A percentile compares a stretch with the other conserved stretches of the same genome.
Conservation (phyloP, 805 yeast species). For the Kuraishia capsulata region DNA sequence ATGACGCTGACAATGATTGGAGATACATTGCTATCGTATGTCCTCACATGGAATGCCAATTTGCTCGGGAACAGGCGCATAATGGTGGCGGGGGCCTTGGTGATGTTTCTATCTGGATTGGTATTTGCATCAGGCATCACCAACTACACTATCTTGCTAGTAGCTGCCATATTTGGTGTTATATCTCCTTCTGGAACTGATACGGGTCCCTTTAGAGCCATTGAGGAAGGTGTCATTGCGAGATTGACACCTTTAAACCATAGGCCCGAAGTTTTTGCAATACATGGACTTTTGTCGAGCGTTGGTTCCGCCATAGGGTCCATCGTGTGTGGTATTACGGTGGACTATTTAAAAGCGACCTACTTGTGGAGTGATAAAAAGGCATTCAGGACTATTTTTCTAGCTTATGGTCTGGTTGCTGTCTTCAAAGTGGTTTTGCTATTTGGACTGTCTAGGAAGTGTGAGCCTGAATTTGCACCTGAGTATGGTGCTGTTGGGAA, state of each 20-base stretch:
- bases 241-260: conserved; percentile 59
- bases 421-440: conserved; percentile 39
- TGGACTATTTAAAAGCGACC: conserved; percentile 31
- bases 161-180: conserved; percentile 77
- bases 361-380: conserved; percentile 24
- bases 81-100: conserved; percentile 49
- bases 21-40: conserved; percentile 62
- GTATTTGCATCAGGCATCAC: conserved; percentile 46
- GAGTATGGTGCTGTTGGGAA: conserved; percentile 3
- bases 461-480: conserved; percentile 32
- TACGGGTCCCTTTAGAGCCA: conserved; percentile 82
- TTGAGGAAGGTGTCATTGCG: conserved; percentile 78
- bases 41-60: conserved; percentile 74
- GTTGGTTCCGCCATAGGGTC: conserved; percentile 73
- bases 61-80: conserved; percentile 57
- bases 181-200: conserved; percentile 87
- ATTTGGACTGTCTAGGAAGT: conserved; percentile 38
- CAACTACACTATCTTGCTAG: conserved; percentile 43
- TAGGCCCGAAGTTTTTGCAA: conserved; percentile 68
- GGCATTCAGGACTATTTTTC: conserved; percentile 51
- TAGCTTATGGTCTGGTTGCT: conserved; percentile 47
- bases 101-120: conserved; percentile 64
- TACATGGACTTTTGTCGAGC: conserved; percentile 61
- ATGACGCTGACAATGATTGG: conserved; percentile 79
- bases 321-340: conserved; percentile 48